Conservation (phyloP, 2,329 filamentous ascomycete genomes). For the Colletotrichum cordylinicola region DNA sequence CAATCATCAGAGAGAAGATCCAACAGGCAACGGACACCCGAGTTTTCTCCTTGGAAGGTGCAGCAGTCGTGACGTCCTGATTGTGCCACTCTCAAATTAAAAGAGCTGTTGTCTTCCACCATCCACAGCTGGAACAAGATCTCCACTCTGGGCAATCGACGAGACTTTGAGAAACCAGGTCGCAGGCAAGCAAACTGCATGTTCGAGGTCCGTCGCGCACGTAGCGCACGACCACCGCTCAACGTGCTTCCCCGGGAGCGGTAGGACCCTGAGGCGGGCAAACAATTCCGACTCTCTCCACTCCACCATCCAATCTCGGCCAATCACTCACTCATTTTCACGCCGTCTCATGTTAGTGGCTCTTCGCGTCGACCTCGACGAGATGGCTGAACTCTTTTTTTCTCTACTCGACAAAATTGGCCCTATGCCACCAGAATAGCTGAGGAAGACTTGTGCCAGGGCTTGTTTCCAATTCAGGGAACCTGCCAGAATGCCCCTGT, state of each 20-base stretch:
- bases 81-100: neutral
- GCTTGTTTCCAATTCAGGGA: neutral
- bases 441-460: neutral
- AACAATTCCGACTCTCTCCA: neutral
- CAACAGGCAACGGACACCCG: neutral
- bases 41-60: neutral
- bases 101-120: neutral
- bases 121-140: neutral
- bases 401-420: neutral
- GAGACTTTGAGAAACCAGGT: neutral
- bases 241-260: constrained; percentile 11
- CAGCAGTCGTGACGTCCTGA: neutral
- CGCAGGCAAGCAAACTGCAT: neutral
- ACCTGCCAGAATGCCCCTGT: neutral
- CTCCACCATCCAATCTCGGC: neutral
- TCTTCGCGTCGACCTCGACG: neutral
- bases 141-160: neutral
- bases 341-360: constrained; percentile 14
- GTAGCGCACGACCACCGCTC: neutral
- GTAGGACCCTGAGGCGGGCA: constrained; percentile 13
- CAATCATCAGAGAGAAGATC: neutral
- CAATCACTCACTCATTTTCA: neutral
- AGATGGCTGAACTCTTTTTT: constrained; percentile 4
- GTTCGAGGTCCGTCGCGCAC: neutral
- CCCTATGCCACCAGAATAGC: neutral